Base-by-base conservation (phyloP, 2,329 filamentous ascomycete species). In the Fusarium papillatum region DNA sequence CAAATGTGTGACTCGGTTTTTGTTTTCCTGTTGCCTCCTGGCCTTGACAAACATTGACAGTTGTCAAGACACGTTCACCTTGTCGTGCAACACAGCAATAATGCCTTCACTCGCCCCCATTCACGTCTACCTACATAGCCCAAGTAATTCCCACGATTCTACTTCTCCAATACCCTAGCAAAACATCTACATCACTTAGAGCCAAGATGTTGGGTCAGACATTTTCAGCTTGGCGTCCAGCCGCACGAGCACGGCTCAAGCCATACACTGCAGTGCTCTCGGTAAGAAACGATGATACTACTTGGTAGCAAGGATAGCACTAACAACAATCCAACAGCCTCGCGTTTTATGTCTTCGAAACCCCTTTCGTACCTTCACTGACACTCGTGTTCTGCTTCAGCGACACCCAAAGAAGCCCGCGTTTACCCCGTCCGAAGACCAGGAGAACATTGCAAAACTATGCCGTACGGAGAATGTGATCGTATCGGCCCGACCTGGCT, bases 401-500 rank as follows among this genome's bases (percentile, higher is more conserved):
- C 39, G 36, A 0, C 22, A 14, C n/a, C n/a, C 14, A 10, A 63
- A 22, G 31, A 67, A 53, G 17, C 63, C 70, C 9, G 16, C 50
- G 2, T 77, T 77, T 34, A 31, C 7, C 9, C 77, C 79, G 34
- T 83, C 81, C 3, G 19, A 61, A 6, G 79, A 82, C 41, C 81
- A 83, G 62, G 22, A 64, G 8, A 63, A 64, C 22, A 73, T 82
- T 14, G 80, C 80, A 13, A 64, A 73, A 9, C 63, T 78, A 2
- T 79, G 79, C 22, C 48, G 60, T 16, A 66, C 48, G 9, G 72
- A 81, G 36, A 82, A 83, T 71, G 76, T 82, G 2, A 73, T 83
- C 9, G 81, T 83, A 14, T 83, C 82, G 2, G 82, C 81, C 5
- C 76, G 80, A 22, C 81, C 82, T 8, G 82, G 82, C 0, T 81